Evolutionary conservation across 2,329 filamentous ascomycete genomes (phyloP), one percentile per base, ranked within the genome.

Genomic region (Colletotrichum sp.): DNA sequence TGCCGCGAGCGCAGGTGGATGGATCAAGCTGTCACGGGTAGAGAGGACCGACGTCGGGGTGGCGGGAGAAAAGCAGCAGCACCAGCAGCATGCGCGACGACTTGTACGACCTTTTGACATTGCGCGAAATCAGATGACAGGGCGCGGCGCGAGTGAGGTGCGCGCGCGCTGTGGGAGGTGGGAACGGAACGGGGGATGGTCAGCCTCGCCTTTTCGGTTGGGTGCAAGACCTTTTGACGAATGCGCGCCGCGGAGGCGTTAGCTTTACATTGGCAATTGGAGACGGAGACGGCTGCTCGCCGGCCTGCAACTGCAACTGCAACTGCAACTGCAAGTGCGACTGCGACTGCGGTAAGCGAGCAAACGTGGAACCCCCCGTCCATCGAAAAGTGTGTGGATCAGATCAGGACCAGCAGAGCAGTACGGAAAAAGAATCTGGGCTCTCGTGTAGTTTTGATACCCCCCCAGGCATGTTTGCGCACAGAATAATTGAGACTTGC

Each of bases 181-280:
- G 24, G 59, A 26, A 48, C 63, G 28, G 58, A 48, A 14, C 58
- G 36, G 71, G 38, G 68, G 68, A 62, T 48, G 69, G 73, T 59
- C 73, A 73, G 73, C 73, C 73, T 75, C 71, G 69, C 55, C 69
- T 68, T 72, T 52, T 68, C 52, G 73, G 63, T 75, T 75, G 69
- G 73, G 69, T 73, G 73, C 56, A 73, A 13, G 56, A 62, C 32
- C 43, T 52, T 52, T 34, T 38, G 69, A 73, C 69, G 73, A 73
- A 73, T 59, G 43, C 34, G 73, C 69, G 69, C 69, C 43, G 43
- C 43, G 43, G 63, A 62, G 69, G 69, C 30, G 18, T 67, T 73
- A 52, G 63, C 62, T 75, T 52, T 28, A 73, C 73, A 58, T 48
- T 67, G 48, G 56, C 58, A 63, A 21, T 67, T 58, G 62, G 68